Evolutionary conservation across 495 filamentous ascomycete species (phyloP).

Genomic region (Cladorrhinum samala): DNA sequence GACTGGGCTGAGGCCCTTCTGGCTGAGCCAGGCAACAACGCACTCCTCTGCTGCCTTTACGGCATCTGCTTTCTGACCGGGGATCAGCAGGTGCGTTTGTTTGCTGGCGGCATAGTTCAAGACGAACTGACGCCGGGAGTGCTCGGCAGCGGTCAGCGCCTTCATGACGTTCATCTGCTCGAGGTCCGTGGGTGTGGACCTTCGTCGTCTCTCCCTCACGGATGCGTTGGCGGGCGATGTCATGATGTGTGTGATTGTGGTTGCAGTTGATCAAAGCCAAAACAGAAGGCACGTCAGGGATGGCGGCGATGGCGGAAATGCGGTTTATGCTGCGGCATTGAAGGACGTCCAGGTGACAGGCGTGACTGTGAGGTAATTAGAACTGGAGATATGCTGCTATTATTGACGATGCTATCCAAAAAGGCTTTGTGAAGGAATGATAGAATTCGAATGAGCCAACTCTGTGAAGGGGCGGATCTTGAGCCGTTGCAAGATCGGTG

Average conservation of each 20-base stretch:
- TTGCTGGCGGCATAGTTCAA: slow-evolving; percentile 28
- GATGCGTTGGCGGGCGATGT: slow-evolving; percentile 23
- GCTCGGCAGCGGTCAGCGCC: slow-evolving; percentile 27
- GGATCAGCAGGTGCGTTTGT: slow-evolving; percentile 25
- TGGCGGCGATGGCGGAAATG: slow-evolving; percentile 15
- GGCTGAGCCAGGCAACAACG: slow-evolving; percentile 19
- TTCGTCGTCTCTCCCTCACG: slow-evolving; percentile 22
- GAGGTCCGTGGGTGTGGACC: slow-evolving; percentile 16
- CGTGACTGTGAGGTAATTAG: neutral
- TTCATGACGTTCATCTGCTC: slow-evolving; percentile 26
- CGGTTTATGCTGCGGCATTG: slow-evolving; percentile 16
- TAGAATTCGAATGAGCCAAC: neutral
- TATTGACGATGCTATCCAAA: neutral
- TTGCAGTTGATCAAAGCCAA: neutral
- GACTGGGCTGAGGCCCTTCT: slow-evolving; percentile 18
- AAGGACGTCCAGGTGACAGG: neutral
- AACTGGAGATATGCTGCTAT: neutral
- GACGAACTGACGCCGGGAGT: slow-evolving; percentile 28
- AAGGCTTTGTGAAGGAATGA: neutral
- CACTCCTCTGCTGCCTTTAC: slow-evolving; percentile 29
- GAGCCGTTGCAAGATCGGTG: neutral
- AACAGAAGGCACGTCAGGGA: slow-evolving; percentile 10
- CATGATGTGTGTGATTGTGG: slow-evolving; percentile 5
- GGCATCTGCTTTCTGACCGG: slow-evolving; percentile 24
- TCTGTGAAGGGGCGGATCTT: neutral